Evolutionary conservation across 805 yeast genomes (phyloP).

Genomic region (Sungouiozyma ichnusensis): DNA sequence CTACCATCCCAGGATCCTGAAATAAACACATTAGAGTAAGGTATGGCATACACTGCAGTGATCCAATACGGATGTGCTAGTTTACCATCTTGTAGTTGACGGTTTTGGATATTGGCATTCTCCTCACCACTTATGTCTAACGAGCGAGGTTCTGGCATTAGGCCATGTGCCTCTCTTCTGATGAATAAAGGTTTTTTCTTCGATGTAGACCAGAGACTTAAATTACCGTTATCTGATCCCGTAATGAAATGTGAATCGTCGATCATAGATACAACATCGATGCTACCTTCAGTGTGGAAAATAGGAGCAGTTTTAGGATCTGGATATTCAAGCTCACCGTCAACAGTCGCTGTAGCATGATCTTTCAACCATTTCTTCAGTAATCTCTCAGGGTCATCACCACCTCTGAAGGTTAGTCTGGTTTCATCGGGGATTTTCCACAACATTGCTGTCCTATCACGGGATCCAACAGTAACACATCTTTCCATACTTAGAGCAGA

Average conservation of each 20-base stretch:
- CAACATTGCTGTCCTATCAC: constrained; percentile 89
- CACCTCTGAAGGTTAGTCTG: constrained; percentile 86
- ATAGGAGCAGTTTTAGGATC: constrained; percentile 28
- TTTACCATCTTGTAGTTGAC: constrained; percentile 47
- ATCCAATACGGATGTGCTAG: constrained; percentile 71
- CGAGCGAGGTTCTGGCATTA: constrained; percentile 38
- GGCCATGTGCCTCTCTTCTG: constrained; percentile 68
- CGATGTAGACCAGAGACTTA: constrained; percentile 81
- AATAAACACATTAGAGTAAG: constrained; percentile 73
- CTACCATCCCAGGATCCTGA: constrained; percentile 85
- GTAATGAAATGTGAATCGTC: constrained; percentile 91
- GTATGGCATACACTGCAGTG: constrained; percentile 70
- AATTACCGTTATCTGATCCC: constrained; percentile 88
- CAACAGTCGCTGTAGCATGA: constrained; percentile 22
- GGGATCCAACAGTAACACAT: constrained; percentile 90
- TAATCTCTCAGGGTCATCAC: constrained; percentile 46
- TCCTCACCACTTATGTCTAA: constrained; percentile 47
- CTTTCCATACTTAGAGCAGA: constrained; percentile 76
- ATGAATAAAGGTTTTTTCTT: constrained; percentile 80
- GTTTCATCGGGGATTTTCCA: constrained; percentile 97
- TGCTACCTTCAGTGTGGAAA: constrained; percentile 69
- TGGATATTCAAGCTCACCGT: constrained; percentile 22
- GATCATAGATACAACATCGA: constrained; percentile 81
- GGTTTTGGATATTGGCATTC: constrained; percentile 26
- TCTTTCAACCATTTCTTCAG: constrained; percentile 29